These are phyloP conservation scores for Phaffomyces thermotolerans DNA, from an alignment of 805 yeast genomes.

Conservation along the genomic window DNA sequence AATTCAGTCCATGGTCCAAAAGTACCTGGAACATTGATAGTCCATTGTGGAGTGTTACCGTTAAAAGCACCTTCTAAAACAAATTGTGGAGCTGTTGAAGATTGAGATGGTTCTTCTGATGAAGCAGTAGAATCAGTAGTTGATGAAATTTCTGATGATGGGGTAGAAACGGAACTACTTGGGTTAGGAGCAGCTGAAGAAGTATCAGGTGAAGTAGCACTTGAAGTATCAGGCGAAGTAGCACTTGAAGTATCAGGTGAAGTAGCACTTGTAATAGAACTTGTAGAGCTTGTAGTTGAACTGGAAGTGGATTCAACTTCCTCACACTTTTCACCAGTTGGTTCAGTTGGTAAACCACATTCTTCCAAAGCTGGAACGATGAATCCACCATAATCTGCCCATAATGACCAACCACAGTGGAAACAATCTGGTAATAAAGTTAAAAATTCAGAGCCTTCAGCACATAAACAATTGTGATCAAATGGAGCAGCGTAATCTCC, in stretches of 20 bases:
- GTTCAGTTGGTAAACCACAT: conserved; percentile 21
- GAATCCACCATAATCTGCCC: conserved; percentile 24
- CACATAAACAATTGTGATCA: conserved; percentile 18
- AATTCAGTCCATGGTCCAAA: conserved; percentile 3
- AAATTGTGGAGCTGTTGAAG: neutral
- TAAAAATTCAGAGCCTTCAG: conserved; percentile 12
- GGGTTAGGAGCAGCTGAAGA: neutral
- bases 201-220: conserved; percentile 6
- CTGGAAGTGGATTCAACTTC: conserved; percentile 11
- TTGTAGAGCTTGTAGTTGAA: neutral
- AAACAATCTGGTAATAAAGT: conserved; percentile 21
- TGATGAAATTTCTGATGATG: neutral
- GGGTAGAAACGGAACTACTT: neutral
- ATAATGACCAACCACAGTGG: conserved; percentile 32
- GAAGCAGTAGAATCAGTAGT: neutral
- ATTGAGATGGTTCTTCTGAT: neutral
- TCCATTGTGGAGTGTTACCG: conserved; percentile 1
- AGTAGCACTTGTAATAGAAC: neutral
- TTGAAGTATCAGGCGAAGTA: neutral
- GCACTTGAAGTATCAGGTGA: conserved; percentile 9
- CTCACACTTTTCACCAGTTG: conserved; percentile 22
- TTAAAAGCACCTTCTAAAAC: neutral
- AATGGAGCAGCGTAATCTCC: conserved; percentile 13
- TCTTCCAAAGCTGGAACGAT: conserved; percentile 21
- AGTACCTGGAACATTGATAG: conserved; percentile 1